Base-by-base conservation (phyloP, 106 monocot genomes). In the Amphibolis antarctica region DNA sequence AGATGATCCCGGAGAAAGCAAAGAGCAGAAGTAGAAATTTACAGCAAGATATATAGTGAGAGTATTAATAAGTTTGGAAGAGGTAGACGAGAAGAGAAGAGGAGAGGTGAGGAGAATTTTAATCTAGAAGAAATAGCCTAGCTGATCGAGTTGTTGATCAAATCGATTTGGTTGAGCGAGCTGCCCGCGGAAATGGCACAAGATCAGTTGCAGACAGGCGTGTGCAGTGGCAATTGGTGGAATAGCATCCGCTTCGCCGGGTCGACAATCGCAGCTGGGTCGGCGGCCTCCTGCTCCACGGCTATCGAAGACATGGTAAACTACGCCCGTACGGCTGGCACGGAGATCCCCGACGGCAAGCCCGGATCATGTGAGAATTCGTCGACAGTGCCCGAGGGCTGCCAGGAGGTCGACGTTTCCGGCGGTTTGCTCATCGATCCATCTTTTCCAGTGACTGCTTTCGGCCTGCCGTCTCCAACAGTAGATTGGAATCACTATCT, bases 201-300 rank as follows among this genome's bases (percentile, higher is more conserved):
- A 22, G 72, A 78, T n/a, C n/a, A n/a, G 25, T 69, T 64, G 28
- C 78, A 78, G 28, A 56, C 61, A 23, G 71, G 60, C 17, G 50
- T 70, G 9, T 77, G 71, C 66, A 69, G 68, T 26, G 60, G 60
- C 5, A 65, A 59, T 59, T 79, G 73, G 79, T 79, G 79, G 79
- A 74, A 56, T 59, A 31, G 65, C 28, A 48, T 62, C 36, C 36
- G 27, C 45, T 53, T 45, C 55, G 58, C 52, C 44, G 21, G 23
- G 15, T 50, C n/a, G 18, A 11, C 18, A 5, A 28, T 30, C 48
- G 53, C 57, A 15, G 18, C 66, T 10, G 42, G 54, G 22, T 46
- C 57, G 9, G 50, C 65, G 17, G 60, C 53, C 2, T 65, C 76
- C 4, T 72, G 77, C 62, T 77, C 77, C 25, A 22, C 63, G 20